Evolutionary conservation across 306 rosid species (phyloP).

Genomic region (Dalbergia cochinchinensis): DNA sequence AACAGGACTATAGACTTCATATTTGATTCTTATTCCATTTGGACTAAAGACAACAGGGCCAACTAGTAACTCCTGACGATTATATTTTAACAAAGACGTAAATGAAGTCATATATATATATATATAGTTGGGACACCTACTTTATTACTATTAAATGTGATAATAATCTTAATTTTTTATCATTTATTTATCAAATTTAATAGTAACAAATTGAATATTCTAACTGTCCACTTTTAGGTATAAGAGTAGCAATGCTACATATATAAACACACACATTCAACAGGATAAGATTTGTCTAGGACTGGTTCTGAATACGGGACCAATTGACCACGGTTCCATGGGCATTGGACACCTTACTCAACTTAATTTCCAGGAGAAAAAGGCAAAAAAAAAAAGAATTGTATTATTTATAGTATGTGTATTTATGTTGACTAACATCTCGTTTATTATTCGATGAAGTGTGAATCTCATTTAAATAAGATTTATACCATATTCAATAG

Average conservation of each 20-base stretch:
- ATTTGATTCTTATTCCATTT: constrained; percentile 35
- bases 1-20: background rate
- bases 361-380: background rate
- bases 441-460: too few relatives aligned
- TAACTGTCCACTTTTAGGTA: too few relatives aligned
- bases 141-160: too few relatives aligned
- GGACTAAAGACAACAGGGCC: constrained; percentile 16
- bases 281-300: constrained; percentile 27
- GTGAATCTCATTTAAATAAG: too few relatives aligned
- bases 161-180: too few relatives aligned
- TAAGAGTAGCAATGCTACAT: too few relatives aligned
- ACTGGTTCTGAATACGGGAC: background rate
- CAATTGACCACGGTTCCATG: constrained; percentile 4
- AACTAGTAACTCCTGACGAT: constrained; percentile 14
- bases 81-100: background rate
- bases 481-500: too few relatives aligned
- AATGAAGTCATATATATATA: background rate
- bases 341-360: constrained; percentile 18
- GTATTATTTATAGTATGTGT: too few relatives aligned
- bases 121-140: too few relatives aligned
- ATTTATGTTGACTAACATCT: too few relatives aligned
- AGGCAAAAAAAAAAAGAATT: background rate
- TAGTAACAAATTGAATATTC: too few relatives aligned
- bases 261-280: background rate
- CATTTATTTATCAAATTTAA: too few relatives aligned